Conservation (phyloP, 768 basidiomycete species). For the Nidularia pulvinata region DNA sequence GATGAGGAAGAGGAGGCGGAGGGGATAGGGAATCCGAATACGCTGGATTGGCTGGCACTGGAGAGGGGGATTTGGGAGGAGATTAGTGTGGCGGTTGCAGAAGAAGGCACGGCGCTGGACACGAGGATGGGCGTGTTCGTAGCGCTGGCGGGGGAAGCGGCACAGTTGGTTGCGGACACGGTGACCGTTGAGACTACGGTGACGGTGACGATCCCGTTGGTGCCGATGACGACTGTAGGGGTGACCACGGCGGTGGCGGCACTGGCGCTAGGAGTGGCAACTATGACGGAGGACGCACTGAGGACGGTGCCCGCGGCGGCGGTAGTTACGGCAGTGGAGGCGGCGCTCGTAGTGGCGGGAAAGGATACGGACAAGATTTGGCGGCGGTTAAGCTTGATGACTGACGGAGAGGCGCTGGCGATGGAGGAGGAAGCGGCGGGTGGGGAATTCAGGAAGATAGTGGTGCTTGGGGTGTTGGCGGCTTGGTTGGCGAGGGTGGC, state of each 20-base stretch:
- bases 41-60: too few species aligned
- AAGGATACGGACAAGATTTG: neutral
- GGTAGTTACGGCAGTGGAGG: slow-evolving; percentile 5
- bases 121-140: slow-evolving; percentile 3
- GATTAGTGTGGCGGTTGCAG: neutral
- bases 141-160: slow-evolving; percentile 7
- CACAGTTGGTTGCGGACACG: slow-evolving; percentile 17
- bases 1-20: neutral
- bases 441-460: too few species aligned
- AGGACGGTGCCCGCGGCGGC: slow-evolving; percentile 5
- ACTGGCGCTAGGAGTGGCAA: slow-evolving; percentile 6
- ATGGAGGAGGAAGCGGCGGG: too few species aligned
- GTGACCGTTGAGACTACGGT: slow-evolving; percentile 29
- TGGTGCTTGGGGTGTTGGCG: too few species aligned
- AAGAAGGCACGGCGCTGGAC: neutral
- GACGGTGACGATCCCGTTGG: slow-evolving; percentile 30
- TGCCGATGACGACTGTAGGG: slow-evolving; percentile 24
- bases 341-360: slow-evolving; percentile 1
- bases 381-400: neutral
- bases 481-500: too few species aligned
- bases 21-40: too few species aligned
- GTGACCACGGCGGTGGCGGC: slow-evolving; percentile 11
- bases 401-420: slow-evolving; percentile 4
- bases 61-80: neutral
- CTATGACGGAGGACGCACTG: slow-evolving; percentile 4